phyloP scores from a whole-genome alignment of 768 basidiomycete species.

The Clavaria fumosa region DNA sequence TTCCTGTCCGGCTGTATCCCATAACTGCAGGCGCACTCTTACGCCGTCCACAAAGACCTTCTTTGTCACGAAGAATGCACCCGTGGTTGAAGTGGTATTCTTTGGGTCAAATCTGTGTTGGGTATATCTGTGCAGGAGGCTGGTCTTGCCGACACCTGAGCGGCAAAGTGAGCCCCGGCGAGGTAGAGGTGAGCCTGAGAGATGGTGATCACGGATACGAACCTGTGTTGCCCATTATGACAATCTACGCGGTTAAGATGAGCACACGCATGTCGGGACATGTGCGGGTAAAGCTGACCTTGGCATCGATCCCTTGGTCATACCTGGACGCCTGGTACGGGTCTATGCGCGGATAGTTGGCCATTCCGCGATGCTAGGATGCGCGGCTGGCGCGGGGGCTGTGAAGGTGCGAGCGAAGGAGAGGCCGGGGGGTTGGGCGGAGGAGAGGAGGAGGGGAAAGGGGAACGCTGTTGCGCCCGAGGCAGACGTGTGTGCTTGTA shows the following conservation, averaged over 20 bases:
- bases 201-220: constrained; percentile 6
- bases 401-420: constrained; percentile 20
- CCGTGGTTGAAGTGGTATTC: constrained; percentile 81
- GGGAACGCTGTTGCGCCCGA: constrained; percentile 17
- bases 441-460: constrained; percentile 17
- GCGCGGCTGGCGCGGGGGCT: constrained; percentile 33
- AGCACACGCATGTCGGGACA: no score
- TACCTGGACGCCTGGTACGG: constrained; percentile 54
- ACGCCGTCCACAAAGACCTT: constrained; percentile 75
- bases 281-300: no score
- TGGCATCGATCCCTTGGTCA: constrained; percentile 81
- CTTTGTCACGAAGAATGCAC: constrained; percentile 89
- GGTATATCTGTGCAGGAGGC: constrained; percentile 79
- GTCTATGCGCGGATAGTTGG: constrained; percentile 44
- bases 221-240: constrained; percentile 78
- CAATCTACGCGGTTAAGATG: no score
- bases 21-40: constrained; percentile 75
- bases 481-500: no score
- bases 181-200: constrained; percentile 7
- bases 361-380: constrained; percentile 26
- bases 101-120: constrained; percentile 82
- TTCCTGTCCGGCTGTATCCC: constrained; percentile 94
- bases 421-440: no score
- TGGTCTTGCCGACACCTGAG: constrained; percentile 83
- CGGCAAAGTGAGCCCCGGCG: constrained; percentile 2